Percentiles rank a stretch among this genome's conserved stretches.
phyloP scores from a whole-genome alignment of 1,284 basidiomycete genomes.

The Heterobasidion occidentale region DNA sequence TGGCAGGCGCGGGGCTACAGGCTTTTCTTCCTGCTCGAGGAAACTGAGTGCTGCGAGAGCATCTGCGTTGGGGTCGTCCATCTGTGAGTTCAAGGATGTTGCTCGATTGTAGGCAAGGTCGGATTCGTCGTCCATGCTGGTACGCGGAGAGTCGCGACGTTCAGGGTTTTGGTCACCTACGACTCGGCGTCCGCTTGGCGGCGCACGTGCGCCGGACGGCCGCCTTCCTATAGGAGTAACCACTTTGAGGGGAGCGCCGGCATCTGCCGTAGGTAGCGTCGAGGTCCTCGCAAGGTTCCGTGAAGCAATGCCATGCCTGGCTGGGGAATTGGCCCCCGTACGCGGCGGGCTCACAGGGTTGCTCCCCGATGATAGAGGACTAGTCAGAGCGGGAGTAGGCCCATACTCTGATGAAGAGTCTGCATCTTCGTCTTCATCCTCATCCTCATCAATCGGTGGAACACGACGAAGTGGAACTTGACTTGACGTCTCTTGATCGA shows the following conservation, averaged over 20 bases:
- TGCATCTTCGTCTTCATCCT: slow-evolving; percentile 19
- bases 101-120: slow-evolving; percentile 8
- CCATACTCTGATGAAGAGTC: slow-evolving; percentile 18
- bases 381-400: slow-evolving; percentile 7
- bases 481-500: slow-evolving; percentile 25
- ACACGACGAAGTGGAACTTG: slow-evolving; percentile 11
- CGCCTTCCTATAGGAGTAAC: slow-evolving; percentile 16
- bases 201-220: slow-evolving; percentile 83
- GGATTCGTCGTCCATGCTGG: slow-evolving; percentile 10
- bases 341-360: background rate
- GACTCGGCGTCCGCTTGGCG: slow-evolving; percentile 22
- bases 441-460: slow-evolving; percentile 3
- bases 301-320: too few relatives aligned
- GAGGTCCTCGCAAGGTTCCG: slow-evolving; percentile 4
- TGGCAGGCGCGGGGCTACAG: slow-evolving; percentile 14
- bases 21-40: slow-evolving; percentile 47
- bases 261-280: slow-evolving; percentile 8
- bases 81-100: slow-evolving; percentile 1
- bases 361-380: slow-evolving; percentile 15
- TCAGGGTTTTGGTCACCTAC: slow-evolving; percentile 2
- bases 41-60: slow-evolving; percentile 73
- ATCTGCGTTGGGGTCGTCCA: slow-evolving; percentile 52
- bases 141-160: slow-evolving; percentile 11
- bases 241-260: background rate
- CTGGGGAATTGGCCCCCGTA: background rate